phyloP scores from a whole-genome alignment of 192 early-diverging fungal genomes.

The Rhizophagus sp. region DNA sequence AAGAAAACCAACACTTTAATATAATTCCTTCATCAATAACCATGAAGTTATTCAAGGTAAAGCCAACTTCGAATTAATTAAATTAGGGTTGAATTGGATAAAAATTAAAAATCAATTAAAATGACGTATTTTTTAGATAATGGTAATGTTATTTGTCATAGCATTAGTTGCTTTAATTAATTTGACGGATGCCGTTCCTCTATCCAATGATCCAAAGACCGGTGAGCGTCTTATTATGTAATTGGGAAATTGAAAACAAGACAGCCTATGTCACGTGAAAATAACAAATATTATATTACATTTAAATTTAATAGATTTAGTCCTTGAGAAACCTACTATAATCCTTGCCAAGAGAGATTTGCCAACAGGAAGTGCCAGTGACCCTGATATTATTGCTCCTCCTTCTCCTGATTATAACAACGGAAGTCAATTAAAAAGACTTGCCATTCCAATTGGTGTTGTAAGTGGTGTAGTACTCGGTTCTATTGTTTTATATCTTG shows the following conservation, averaged over 20 bases:
- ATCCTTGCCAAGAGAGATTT: background rate
- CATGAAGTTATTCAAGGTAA: background rate
- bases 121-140: background rate
- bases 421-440: background rate
- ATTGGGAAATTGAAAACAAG: background rate
- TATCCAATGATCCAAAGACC: conserved; percentile 36
- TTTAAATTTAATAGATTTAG: background rate
- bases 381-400: background rate
- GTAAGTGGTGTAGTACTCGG: background rate
- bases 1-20: background rate
- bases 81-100: background rate
- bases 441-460: background rate
- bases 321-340: background rate
- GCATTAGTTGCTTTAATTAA: background rate
- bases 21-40: background rate
- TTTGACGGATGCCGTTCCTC: background rate
- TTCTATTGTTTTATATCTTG: background rate
- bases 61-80: background rate
- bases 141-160: background rate
- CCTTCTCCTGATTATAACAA: background rate
- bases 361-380: background rate
- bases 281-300: background rate
- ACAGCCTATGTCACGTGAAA: conserved; percentile 34
- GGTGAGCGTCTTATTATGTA: background rate
- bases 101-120: no score